phyloP scores from a whole-genome alignment of 2,329 filamentous ascomycete genomes.

The Pseudocercospora eumusae region DNA sequence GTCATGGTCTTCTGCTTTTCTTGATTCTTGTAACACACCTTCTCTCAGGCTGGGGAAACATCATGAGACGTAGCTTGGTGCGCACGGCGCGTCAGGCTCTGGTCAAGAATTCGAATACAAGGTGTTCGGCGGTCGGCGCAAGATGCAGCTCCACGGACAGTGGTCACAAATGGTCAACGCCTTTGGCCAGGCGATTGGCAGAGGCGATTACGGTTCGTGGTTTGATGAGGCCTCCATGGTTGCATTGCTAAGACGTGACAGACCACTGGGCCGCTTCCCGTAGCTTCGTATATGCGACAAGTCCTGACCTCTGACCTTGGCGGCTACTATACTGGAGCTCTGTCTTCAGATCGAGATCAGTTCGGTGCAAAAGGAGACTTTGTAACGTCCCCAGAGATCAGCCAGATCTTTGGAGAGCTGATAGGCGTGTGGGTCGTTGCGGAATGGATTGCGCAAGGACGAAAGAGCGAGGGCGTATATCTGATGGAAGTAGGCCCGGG shows the following conservation, averaged over 20 bases:
- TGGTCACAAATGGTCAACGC: constrained; percentile 76
- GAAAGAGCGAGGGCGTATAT: constrained; percentile 71
- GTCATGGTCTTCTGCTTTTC: neutral
- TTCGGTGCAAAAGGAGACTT: constrained; percentile 96
- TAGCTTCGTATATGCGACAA: constrained; percentile 98
- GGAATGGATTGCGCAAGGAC: constrained; percentile 93
- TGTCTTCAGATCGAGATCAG: constrained; percentile 71
- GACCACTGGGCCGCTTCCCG: constrained; percentile 85
- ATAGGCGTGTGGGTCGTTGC: constrained; percentile 92
- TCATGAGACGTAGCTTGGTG: constrained; percentile 35
- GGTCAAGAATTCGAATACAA: constrained; percentile 20
- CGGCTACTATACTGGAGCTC: constrained; percentile 82
- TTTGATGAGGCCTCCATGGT: neutral
- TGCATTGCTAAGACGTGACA: constrained; percentile 38
- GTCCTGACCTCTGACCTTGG: constrained; percentile 87
- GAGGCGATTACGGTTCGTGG: constrained; percentile 76
- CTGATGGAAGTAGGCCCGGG: constrained; percentile 94
- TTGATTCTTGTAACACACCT: neutral
- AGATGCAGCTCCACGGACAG: constrained; percentile 46
- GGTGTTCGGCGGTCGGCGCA: constrained; percentile 27
- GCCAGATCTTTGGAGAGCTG: constrained; percentile 93
- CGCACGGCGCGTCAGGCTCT: constrained; percentile 30
- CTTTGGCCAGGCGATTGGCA: constrained; percentile 80
- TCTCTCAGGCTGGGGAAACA: neutral
- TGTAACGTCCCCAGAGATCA: constrained; percentile 95